Conservation (phyloP, 2,329 filamentous ascomycete genomes). For the Uncinocarpus reesii region DNA sequence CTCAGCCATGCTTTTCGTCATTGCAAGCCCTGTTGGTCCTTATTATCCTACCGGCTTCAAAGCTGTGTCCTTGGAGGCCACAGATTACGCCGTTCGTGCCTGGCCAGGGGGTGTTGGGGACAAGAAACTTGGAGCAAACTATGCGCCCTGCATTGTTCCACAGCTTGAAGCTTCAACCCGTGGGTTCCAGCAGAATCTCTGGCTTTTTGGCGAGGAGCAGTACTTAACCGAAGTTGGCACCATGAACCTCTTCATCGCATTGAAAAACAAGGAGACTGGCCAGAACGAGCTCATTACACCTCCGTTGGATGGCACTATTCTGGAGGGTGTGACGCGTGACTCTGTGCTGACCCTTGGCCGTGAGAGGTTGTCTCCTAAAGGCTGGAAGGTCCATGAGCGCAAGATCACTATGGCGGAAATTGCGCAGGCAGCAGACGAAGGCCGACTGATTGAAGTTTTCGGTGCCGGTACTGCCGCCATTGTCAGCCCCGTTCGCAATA, state of each 20-base stretch:
- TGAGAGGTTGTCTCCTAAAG: constrained; percentile 70
- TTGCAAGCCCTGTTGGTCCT: constrained; percentile 89
- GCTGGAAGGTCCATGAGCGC: constrained; percentile 79
- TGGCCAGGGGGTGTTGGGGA: constrained; percentile 97
- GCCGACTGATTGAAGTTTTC: constrained; percentile 83
- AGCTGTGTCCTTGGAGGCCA: constrained; percentile 87
- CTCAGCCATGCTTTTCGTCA: constrained; percentile 84
- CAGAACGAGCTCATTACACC: constrained; percentile 90
- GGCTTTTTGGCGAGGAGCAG: constrained; percentile 92
- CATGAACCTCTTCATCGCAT: constrained; percentile 92
- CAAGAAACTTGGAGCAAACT: constrained; percentile 98
- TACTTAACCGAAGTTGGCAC: constrained; percentile 95
- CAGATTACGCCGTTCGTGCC: constrained; percentile 89
- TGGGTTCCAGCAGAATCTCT: constrained; percentile 96
- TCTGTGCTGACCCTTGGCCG: constrained; percentile 77
- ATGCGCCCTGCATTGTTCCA: constrained; percentile 96
- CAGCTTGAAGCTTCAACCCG: constrained; percentile 83
- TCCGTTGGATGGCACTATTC: constrained; percentile 88
- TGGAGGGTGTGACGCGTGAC: constrained; percentile 89
- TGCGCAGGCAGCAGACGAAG: constrained; percentile 68
- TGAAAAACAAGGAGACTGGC: constrained; percentile 77
- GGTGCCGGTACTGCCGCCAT: constrained; percentile 89
- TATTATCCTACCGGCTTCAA: constrained; percentile 99
- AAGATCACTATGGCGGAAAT: constrained; percentile 89
- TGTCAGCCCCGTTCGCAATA: constrained; percentile 78